Conservation (phyloP, 2,329 filamentous ascomycete genomes). For the Aspergillus oerlinghausenensis region DNA sequence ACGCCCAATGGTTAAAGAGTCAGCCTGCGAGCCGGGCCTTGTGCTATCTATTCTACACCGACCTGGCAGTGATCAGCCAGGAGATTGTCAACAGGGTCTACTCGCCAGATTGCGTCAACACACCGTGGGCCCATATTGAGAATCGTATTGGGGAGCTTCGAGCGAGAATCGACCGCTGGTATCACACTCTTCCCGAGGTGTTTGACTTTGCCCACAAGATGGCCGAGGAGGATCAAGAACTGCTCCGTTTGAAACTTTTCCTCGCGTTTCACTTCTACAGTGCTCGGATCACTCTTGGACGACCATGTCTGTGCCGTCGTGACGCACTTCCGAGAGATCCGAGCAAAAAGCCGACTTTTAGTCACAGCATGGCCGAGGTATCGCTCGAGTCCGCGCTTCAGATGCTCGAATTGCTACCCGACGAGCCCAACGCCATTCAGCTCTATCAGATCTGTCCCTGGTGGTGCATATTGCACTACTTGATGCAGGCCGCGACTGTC, state of each 20-base stretch:
- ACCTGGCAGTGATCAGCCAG: constrained; percentile 37
- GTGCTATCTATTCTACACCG: constrained; percentile 37
- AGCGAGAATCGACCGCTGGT: constrained; percentile 37
- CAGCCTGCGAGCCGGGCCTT: constrained; percentile 32
- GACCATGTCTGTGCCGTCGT: constrained; percentile 44
- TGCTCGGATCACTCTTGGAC: constrained; percentile 40
- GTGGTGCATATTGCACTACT: constrained; percentile 44
- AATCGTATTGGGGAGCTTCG: constrained; percentile 36
- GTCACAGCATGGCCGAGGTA: constrained; percentile 35
- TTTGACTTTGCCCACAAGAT: constrained; percentile 36
- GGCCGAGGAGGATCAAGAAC: constrained; percentile 26
- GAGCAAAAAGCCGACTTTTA: constrained; percentile 27
- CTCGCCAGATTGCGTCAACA: constrained; percentile 35
- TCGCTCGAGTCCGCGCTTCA: constrained; percentile 37
- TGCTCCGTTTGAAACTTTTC: constrained; percentile 36
- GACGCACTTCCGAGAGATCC: constrained; percentile 30
- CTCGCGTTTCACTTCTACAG: constrained; percentile 44
- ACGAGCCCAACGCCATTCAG: constrained; percentile 37
- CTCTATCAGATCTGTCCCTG: constrained; percentile 40
- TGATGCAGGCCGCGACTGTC: constrained; percentile 43
- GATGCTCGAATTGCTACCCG: constrained; percentile 40
- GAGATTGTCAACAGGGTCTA: constrained; percentile 41
- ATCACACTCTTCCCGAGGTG: constrained; percentile 29
- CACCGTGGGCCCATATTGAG: constrained; percentile 40
- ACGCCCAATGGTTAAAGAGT: constrained; percentile 33